phyloP scores from a whole-genome alignment of 1,284 basidiomycete species.

The Malassezia nana region DNA sequence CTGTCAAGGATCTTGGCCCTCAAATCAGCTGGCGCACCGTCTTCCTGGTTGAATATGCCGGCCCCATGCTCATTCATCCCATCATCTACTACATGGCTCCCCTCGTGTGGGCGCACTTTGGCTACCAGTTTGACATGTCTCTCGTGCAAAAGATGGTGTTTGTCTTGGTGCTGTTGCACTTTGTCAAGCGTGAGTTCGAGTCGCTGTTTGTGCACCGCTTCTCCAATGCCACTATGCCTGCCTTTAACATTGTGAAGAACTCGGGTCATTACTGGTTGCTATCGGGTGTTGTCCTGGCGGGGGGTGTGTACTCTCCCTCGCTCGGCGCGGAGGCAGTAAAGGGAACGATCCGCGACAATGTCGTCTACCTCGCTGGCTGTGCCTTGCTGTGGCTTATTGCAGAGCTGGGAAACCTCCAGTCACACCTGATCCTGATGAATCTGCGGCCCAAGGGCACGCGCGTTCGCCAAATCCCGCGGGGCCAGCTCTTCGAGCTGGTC shows the following conservation, averaged over 20 bases:
- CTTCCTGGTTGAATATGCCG: slow-evolving; percentile 51
- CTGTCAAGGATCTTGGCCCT: slow-evolving; percentile 45
- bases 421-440: slow-evolving; percentile 70
- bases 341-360: slow-evolving; percentile 61
- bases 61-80: slow-evolving; percentile 84
- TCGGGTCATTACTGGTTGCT: slow-evolving; percentile 56
- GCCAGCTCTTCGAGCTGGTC: slow-evolving; percentile 66
- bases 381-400: slow-evolving; percentile 64
- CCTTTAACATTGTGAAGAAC: slow-evolving; percentile 78
- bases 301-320: slow-evolving; percentile 26
- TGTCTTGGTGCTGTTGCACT: slow-evolving; percentile 71
- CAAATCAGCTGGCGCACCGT: slow-evolving; percentile 46
- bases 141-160: slow-evolving; percentile 71
- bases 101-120: slow-evolving; percentile 56
- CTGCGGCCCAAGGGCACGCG: slow-evolving; percentile 73
- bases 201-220: slow-evolving; percentile 75
- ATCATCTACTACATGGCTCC: slow-evolving; percentile 66
- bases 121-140: slow-evolving; percentile 58
- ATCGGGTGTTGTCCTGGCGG: slow-evolving; percentile 54
- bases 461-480: slow-evolving; percentile 71
- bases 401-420: slow-evolving; percentile 74
- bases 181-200: slow-evolving; percentile 83
- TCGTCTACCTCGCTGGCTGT: slow-evolving; percentile 61
- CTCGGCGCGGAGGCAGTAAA: slow-evolving; percentile 64
- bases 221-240: slow-evolving; percentile 87